Evolutionary conservation across 768 basidiomycete species (phyloP).

Genomic region (Boletus sp.): DNA sequence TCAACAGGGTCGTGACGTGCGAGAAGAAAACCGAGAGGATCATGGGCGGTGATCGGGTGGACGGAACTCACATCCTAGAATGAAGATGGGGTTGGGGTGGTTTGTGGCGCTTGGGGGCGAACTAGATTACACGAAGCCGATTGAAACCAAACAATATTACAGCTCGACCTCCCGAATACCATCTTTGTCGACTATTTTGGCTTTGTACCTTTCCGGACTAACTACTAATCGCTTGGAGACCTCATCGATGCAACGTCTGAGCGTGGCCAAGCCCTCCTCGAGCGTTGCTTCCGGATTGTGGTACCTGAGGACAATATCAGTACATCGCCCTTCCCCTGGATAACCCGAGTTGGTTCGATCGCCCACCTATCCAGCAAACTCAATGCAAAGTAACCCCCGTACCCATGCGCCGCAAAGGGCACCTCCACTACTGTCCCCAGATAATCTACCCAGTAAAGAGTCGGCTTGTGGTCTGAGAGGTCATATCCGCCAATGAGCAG

Average conservation of each 20-base stretch:
- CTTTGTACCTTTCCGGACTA: constrained; percentile 77
- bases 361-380: constrained; percentile 86
- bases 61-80: constrained; percentile 24
- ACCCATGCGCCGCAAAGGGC: constrained; percentile 94
- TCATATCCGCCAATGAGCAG: constrained; percentile 93
- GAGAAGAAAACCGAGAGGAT: constrained; percentile 53
- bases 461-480: constrained; percentile 64
- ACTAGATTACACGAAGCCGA: constrained; percentile 5
- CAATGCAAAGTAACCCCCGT: constrained; percentile 89
- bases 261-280: constrained; percentile 81
- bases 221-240: constrained; percentile 82
- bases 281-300: constrained; percentile 84
- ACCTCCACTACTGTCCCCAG: constrained; percentile 86
- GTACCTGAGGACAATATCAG: constrained; percentile 51
- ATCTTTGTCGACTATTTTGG: constrained; percentile 91
- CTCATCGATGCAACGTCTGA: constrained; percentile 87
- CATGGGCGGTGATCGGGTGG: constrained; percentile 51
- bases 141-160: constrained; percentile 31
- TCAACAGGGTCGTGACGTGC: constrained; percentile 45
- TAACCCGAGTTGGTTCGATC: neutral
- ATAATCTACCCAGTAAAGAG: constrained; percentile 95
- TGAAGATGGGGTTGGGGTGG: constrained; percentile 3
- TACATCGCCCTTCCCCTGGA: neutral
- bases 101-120: neutral
- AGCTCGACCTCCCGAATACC: constrained; percentile 81